phyloP scores from a whole-genome alignment of 202 grass and related monocot species.

The Panicum virgatum region DNA sequence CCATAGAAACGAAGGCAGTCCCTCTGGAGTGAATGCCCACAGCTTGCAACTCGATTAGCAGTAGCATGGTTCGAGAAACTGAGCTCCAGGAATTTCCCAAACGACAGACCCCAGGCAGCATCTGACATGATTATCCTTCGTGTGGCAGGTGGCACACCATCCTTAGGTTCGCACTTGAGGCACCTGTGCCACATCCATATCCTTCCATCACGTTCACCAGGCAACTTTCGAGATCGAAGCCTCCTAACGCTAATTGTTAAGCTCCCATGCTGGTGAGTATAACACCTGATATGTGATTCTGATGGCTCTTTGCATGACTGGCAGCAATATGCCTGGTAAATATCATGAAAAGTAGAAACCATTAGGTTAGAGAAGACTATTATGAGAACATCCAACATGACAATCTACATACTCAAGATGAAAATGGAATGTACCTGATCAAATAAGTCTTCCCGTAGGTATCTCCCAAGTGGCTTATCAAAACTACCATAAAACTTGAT shows the following conservation, averaged over 20 bases:
- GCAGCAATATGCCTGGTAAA: conserved; percentile 72
- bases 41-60: conserved; percentile 90
- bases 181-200: conserved; percentile 99
- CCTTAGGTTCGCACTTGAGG: conserved; percentile 74
- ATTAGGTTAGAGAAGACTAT: conserved; percentile 32
- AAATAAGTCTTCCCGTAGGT: conserved; percentile 89
- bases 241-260: conserved; percentile 83
- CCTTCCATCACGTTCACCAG: conserved; percentile 89
- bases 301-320: conserved; percentile 72
- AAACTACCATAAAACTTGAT: conserved; percentile 98
- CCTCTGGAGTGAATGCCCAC: conserved; percentile 95
- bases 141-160: conserved; percentile 80
- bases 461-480: conserved; percentile 98
- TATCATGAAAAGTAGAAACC: conserved; percentile 10
- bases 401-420: conserved; percentile 3
- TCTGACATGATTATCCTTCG: conserved; percentile 89
- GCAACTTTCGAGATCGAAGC: conserved; percentile 63
- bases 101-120: conserved; percentile 97
- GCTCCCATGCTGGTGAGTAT: conserved; percentile 91
- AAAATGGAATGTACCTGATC: conserved; percentile 58
- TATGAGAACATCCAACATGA: conserved; percentile 20
- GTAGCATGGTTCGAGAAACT: conserved; percentile 95
- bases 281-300: conserved; percentile 82
- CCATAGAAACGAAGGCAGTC: conserved; percentile 98
- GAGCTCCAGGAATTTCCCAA: conserved; percentile 96